Percentiles rank a stretch among this genome's conserved stretches.
These are phyloP conservation scores for Fonsecaea multimorphosa DNA, from an alignment of 2,329 filamentous ascomycete genomes.

Conservation along the genomic window DNA sequence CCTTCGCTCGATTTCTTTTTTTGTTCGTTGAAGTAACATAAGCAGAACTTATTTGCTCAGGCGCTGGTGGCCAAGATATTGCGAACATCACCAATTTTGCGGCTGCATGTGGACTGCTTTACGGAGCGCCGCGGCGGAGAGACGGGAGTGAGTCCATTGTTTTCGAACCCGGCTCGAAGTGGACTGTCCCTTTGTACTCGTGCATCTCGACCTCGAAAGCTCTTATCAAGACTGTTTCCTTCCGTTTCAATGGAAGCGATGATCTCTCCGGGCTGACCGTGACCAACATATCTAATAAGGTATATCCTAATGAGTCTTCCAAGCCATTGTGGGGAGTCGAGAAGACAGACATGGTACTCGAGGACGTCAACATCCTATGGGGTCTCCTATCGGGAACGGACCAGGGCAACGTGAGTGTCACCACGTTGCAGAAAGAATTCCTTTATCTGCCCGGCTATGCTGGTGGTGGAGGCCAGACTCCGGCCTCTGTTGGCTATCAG, in stretches of 20 bases:
- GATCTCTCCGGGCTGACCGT: conserved; percentile 43
- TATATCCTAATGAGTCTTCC: conserved; percentile 43
- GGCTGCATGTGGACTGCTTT: conserved; percentile 49
- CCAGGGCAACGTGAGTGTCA: conserved; percentile 42
- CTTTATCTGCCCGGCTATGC: conserved; percentile 40
- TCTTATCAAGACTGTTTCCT: conserved; percentile 54
- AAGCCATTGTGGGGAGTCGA: conserved; percentile 50
- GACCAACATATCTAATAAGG: conserved; percentile 46
- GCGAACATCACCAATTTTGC: conserved; percentile 54
- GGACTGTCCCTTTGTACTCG: conserved; percentile 52
- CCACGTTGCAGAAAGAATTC: conserved; percentile 41
- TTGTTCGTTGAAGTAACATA: not conserved
- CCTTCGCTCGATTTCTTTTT: not conserved
- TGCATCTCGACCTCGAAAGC: conserved; percentile 53
- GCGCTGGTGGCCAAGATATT: conserved; percentile 12
- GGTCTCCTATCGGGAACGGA: conserved; percentile 47
- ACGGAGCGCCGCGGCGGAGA: conserved; percentile 47
- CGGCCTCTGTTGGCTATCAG: conserved; percentile 31
- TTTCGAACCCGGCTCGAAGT: conserved; percentile 50
- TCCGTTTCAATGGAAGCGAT: conserved; percentile 47
- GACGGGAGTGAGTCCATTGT: conserved; percentile 46
- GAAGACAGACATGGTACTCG: conserved; percentile 41
- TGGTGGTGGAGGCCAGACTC: not conserved
- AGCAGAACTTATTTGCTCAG: conserved; percentile 1
- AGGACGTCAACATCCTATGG: conserved; percentile 47